A percentile compares a stretch with the other conserved stretches of the same genome.
Conservation (phyloP, 2,329 filamentous ascomycete genomes). For the Ophiocordyceps camponoti-saundersi region DNA sequence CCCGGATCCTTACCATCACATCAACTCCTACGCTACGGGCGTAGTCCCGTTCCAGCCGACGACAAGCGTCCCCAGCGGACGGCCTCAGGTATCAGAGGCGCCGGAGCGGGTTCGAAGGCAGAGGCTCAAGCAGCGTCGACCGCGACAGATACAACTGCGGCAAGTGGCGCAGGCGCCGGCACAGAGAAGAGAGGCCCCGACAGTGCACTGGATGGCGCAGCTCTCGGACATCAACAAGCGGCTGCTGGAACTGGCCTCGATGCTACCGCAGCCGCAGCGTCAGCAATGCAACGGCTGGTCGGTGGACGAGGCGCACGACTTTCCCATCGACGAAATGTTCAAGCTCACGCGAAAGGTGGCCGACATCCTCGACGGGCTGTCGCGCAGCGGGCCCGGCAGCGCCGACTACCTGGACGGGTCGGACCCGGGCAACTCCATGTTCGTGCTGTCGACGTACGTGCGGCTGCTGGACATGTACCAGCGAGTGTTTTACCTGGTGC, state of each 20-base stretch:
- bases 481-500: slow-evolving; percentile 18
- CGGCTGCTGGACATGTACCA: slow-evolving; percentile 23
- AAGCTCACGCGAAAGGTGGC: slow-evolving; percentile 19
- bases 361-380: slow-evolving; percentile 14
- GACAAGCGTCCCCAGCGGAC: slow-evolving; percentile 4
- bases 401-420: slow-evolving; percentile 9
- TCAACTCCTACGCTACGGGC: neutral
- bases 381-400: slow-evolving; percentile 2
- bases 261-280: slow-evolving; percentile 11
- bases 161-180: slow-evolving; percentile 7
- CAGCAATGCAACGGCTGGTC: slow-evolving; percentile 8
- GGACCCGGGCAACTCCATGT: slow-evolving; percentile 20
- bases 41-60: slow-evolving; percentile 1
- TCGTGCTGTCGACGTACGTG: slow-evolving; percentile 21
- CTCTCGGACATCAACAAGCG: slow-evolving; percentile 20
- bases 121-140: slow-evolving; percentile 9
- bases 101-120: slow-evolving; percentile 2
- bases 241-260: slow-evolving; percentile 19
- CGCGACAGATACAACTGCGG: slow-evolving; percentile 15
- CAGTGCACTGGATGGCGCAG: slow-evolving; percentile 20
- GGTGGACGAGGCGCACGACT: slow-evolving; percentile 10
- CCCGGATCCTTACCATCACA: slow-evolving; percentile 2
- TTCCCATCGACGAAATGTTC: slow-evolving; percentile 24
- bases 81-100: neutral
- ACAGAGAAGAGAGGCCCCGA: slow-evolving; percentile 7